Conservation (phyloP, 345 rosid species). For the Arabidopsis thaliana region DNA sequence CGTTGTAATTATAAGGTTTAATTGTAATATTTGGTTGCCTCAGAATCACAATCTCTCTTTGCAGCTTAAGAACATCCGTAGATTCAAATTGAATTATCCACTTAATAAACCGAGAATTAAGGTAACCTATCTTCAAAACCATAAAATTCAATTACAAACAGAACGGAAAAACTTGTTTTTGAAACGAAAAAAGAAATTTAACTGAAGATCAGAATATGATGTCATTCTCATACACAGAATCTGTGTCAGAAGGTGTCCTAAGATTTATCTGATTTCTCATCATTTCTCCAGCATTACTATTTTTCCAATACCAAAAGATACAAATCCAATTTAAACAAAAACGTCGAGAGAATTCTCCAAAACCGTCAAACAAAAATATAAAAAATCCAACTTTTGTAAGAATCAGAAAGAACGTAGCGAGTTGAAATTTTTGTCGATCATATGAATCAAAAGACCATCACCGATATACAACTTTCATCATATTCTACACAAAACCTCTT, state of each 20-base stretch:
- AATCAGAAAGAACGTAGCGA: conserved; percentile 53
- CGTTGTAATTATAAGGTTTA: not conserved
- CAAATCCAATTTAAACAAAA: not conserved
- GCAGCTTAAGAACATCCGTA: not conserved
- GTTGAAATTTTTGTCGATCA: conserved; percentile 43
- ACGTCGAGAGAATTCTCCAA: not conserved
- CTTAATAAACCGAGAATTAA: no score
- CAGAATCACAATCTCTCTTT: not conserved
- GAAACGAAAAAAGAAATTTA: no score
- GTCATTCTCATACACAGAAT: conserved; percentile 61
- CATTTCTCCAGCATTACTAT: conserved; percentile 36
- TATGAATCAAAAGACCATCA: conserved; percentile 38
- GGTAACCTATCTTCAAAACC: not conserved
- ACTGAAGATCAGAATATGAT: conserved; percentile 52
- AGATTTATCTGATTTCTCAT: conserved; percentile 55
- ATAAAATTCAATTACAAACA: no score
- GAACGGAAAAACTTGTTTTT: no score
- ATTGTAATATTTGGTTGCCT: not conserved
- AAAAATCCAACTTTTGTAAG: not conserved
- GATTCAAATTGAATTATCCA: not conserved
- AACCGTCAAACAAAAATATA: not conserved
- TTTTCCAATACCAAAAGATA: not conserved
- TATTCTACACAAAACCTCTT: conserved; percentile 6
- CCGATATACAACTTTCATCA: conserved; percentile 46
- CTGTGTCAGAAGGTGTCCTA: conserved; percentile 73